Conservation (phyloP, 179 eudicot species). For the Silene vulgaris region DNA sequence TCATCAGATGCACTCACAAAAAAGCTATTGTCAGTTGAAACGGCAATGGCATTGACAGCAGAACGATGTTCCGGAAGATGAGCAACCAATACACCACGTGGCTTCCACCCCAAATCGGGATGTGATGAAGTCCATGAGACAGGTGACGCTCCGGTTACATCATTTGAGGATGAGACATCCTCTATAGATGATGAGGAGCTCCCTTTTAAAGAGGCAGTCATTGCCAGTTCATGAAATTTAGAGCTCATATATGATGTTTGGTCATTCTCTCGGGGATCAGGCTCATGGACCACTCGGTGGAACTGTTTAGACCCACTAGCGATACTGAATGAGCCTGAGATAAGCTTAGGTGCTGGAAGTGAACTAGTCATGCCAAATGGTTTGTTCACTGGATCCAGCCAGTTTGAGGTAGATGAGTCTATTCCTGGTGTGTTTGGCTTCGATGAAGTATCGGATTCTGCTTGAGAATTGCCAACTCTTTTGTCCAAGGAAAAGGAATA, state of each 20-base stretch:
- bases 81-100: conserved; percentile 96
- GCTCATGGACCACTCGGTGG: conserved; percentile 92
- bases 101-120: conserved; percentile 96
- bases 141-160: conserved; percentile 48
- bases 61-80: conserved; percentile 97
- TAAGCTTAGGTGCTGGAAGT: conserved; percentile 64
- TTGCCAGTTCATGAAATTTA: conserved; percentile 62
- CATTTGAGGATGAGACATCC: conserved; percentile 45
- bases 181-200: conserved; percentile 44
- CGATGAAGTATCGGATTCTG: conserved; percentile 61
- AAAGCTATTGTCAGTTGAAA: conserved; percentile 78
- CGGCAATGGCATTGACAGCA: conserved; percentile 87
- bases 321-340: conserved; percentile 74
- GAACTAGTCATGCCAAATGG: conserved; percentile 78
- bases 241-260: conserved; percentile 45
- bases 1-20: conserved; percentile 94
- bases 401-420: conserved; percentile 64
- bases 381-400: conserved; percentile 69
- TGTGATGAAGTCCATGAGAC: conserved; percentile 55
- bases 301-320: conserved; percentile 62
- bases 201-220: conserved; percentile 51
- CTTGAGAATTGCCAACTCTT: conserved; percentile 52
- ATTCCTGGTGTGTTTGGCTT: conserved; percentile 49
- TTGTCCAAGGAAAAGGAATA: conserved; percentile 76
- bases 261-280: conserved; percentile 68